These are phyloP conservation scores for Solanum hybrid DNA, from an alignment of 305 asterid genomes.

Conservation along the genomic window DNA sequence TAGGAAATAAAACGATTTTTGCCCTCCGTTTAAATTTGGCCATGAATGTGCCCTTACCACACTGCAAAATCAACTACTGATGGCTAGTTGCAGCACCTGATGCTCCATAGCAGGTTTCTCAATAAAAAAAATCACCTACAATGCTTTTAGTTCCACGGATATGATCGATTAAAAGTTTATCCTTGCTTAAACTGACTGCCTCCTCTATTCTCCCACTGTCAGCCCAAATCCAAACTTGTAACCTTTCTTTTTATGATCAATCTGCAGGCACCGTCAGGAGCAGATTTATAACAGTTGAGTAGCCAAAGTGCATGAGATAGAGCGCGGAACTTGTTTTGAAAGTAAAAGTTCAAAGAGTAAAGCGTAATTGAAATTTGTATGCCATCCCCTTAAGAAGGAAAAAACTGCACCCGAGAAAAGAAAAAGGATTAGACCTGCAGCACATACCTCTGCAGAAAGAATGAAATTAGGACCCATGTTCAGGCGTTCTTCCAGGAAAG, in stretches of 20 bases:
- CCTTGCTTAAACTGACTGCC: neutral
- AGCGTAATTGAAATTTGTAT: neutral
- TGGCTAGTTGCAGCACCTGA: neutral
- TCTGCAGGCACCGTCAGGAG: conserved; percentile 32
- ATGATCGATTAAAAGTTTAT: neutral
- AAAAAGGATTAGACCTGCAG: neutral
- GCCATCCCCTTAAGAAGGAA: neutral
- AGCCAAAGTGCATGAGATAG: no score
- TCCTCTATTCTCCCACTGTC: conserved; percentile 74
- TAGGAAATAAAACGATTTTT: neutral
- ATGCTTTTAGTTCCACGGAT: neutral
- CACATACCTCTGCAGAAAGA: no score
- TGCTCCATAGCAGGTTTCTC: neutral
- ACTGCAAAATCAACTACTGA: neutral
- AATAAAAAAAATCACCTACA: neutral
- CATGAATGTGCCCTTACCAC: neutral
- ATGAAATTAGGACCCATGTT: conserved; percentile 48
- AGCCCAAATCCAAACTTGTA: conserved; percentile 90
- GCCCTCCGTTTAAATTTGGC: neutral
- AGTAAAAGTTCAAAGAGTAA: neutral
- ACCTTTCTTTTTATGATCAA: conserved; percentile 85
- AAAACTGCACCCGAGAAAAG: neutral
- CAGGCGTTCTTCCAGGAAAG: conserved; percentile 77
- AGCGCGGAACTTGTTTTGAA: no score
- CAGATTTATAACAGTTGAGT: neutral